Evolutionary conservation across 176 grass and related monocot genomes (phyloP).

Genomic region (Aegilops tauschii): DNA sequence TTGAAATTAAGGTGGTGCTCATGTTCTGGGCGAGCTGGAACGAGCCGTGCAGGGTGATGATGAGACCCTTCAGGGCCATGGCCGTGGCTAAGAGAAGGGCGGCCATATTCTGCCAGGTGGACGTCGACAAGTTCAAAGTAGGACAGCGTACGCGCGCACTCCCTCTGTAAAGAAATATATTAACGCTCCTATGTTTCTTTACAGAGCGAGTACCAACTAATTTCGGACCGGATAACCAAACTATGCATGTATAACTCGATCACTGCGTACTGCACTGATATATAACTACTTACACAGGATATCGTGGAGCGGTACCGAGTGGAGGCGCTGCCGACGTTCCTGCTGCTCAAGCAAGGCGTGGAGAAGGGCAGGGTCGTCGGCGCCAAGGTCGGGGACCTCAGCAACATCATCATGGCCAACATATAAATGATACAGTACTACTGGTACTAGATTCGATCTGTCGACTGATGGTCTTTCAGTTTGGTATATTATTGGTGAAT

Average conservation of each 20-base stretch:
- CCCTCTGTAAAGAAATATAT: too few species aligned
- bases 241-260: too few species aligned
- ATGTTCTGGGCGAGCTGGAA: slow-evolving; percentile 12
- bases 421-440: background rate
- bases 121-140: background rate
- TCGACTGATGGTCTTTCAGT: too few species aligned
- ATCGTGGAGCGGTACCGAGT: background rate
- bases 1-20: background rate
- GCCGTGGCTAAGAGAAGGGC: background rate
- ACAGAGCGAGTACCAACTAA: too few species aligned
- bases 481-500: too few species aligned
- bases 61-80: background rate
- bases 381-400: background rate
- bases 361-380: background rate
- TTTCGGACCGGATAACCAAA: too few species aligned
- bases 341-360: background rate
- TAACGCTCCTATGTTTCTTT: too few species aligned
- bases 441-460: too few species aligned
- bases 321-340: slow-evolving; percentile 22
- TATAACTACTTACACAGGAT: background rate
- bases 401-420: background rate
- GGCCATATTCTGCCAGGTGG: background rate
- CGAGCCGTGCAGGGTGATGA: background rate
- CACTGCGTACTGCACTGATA: too few species aligned
- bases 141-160: too few species aligned